These are phyloP conservation scores for Astrothelium subdiscretum DNA, from an alignment of 495 filamentous ascomycete species.

Conservation along the genomic window DNA sequence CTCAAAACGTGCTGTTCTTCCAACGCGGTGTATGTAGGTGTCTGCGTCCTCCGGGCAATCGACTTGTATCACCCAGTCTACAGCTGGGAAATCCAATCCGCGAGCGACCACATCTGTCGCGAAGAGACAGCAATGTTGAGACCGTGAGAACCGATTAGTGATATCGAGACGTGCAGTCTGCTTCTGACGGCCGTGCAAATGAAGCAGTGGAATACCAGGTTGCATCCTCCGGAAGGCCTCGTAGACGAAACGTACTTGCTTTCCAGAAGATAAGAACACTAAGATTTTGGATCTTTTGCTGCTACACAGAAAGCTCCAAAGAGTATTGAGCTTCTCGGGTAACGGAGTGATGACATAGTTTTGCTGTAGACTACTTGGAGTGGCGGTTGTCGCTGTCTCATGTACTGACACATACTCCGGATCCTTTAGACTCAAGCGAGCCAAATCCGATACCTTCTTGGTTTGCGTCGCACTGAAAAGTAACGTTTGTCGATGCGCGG, in stretches of 20 bases:
- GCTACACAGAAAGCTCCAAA: constrained; percentile 81
- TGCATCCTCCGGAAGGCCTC: constrained; percentile 89
- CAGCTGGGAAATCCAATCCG: constrained; percentile 89
- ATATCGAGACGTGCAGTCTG: constrained; percentile 79
- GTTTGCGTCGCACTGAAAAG: constrained; percentile 96
- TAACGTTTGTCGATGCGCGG: constrained; percentile 76
- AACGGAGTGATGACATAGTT: constrained; percentile 80
- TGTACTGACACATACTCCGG: constrained; percentile 94
- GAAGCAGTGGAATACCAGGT: constrained; percentile 87
- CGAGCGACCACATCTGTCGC: constrained; percentile 90
- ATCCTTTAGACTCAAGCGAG: constrained; percentile 73
- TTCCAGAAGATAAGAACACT: constrained; percentile 87
- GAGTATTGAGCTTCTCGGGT: constrained; percentile 74
- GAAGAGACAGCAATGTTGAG: constrained; percentile 77
- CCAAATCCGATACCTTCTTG: constrained; percentile 83
- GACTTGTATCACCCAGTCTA: constrained; percentile 93
- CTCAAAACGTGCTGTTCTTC: constrained; percentile 88
- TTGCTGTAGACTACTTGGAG: constrained; percentile 74
- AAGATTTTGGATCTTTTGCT: constrained; percentile 88
- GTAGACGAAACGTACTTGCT: constrained; percentile 91
- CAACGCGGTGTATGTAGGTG: constrained; percentile 95
- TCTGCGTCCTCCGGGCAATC: constrained; percentile 95
- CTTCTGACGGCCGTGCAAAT: constrained; percentile 91
- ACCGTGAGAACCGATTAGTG: constrained; percentile 62
- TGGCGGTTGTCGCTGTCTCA: constrained; percentile 68